Percentiles rank a stretch among this genome's conserved stretches.
Conservation (phyloP, 345 rosid species). For the Tarenaya hassleriana region DNA sequence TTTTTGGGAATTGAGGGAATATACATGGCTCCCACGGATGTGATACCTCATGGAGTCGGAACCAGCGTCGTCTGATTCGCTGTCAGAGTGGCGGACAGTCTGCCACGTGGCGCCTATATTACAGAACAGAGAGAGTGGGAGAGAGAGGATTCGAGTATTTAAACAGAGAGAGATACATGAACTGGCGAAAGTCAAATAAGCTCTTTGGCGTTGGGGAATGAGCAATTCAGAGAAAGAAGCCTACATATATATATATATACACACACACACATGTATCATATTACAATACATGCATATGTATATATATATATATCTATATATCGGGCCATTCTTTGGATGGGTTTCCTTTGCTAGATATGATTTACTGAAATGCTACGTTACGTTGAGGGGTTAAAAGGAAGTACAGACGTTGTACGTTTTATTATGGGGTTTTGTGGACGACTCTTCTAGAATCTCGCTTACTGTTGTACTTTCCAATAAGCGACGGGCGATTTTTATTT, state of each 20-base stretch:
- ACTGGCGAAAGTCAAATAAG: no score
- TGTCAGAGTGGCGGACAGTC: slow-evolving; percentile 20
- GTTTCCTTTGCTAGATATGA: slow-evolving; percentile 3
- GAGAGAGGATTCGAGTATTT: slow-evolving; percentile 25
- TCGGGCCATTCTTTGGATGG: slow-evolving; percentile 16
- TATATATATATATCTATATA: slow-evolving; percentile 7
- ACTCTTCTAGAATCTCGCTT: slow-evolving; percentile 28
- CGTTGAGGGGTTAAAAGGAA: slow-evolving; percentile 19
- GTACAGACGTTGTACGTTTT: slow-evolving; percentile 30
- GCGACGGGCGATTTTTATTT: no score
- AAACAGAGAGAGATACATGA: slow-evolving; percentile 3
- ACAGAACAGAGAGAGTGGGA: slow-evolving; percentile 8
- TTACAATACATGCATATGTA: neutral
- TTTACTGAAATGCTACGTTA: slow-evolving; percentile 25
- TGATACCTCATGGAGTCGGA: neutral
- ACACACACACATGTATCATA: no score
- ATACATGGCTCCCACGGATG: slow-evolving; percentile 20
- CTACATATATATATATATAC: no score
- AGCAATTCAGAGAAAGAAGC: neutral
- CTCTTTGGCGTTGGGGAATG: no score
- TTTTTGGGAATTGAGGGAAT: neutral
- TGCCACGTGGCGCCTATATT: slow-evolving; percentile 20
- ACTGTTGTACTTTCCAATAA: no score
- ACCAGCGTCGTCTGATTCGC: slow-evolving; percentile 29
- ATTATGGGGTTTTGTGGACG: slow-evolving; percentile 21